Evolutionary conservation across 805 yeast genomes (phyloP), one percentile per base, ranked within the genome.

Genomic region (Nakazawaea peltata): DNA sequence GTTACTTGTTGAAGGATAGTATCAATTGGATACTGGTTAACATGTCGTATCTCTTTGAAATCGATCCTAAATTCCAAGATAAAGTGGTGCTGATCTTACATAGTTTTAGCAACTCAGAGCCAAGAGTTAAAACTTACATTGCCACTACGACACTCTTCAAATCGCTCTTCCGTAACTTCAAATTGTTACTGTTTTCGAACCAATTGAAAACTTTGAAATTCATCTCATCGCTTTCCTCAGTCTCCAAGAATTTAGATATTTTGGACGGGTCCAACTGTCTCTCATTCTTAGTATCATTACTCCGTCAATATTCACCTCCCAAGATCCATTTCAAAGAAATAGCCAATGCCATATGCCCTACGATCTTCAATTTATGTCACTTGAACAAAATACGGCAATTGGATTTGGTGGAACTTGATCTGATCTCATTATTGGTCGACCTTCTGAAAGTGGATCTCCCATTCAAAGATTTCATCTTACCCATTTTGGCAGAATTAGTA

Each of bases 401-500:
- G 2, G 69, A 63, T 38, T 40, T 66, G 23, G 61, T 60, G 17
- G 47, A 47, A 19, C 44, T 64, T 24, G 69, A 70, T 2, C 67
- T 59, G 5, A 49, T 67, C 2, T 69, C 69, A 1, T 45, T 50
- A 13, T 48, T 65, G 32, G 50, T 51, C 32, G 49, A 50, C 16
- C 47, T 67, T 13, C 56, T 63, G 2, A 47, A 48, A 31, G 58
- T 63, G 22, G 61, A 65, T 38, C 42, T 65, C 11, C 69, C 69
- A n/a, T 67, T 63, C 38, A 51, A 65, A 19, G 72, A 67, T 38
- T 65, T 65, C 39, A 57, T 65, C 2, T 48, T 67, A 15, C 71
- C 71, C 1, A 50, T 67, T 10, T 36, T 67, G 14, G 64, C 69
- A 42, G 73, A 67, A 43, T 48, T 67, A 32, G 69, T 60, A 2